These are phyloP conservation scores for Yarrowia sp. DNA, from an alignment of 805 yeast species.

Conservation along the genomic window DNA sequence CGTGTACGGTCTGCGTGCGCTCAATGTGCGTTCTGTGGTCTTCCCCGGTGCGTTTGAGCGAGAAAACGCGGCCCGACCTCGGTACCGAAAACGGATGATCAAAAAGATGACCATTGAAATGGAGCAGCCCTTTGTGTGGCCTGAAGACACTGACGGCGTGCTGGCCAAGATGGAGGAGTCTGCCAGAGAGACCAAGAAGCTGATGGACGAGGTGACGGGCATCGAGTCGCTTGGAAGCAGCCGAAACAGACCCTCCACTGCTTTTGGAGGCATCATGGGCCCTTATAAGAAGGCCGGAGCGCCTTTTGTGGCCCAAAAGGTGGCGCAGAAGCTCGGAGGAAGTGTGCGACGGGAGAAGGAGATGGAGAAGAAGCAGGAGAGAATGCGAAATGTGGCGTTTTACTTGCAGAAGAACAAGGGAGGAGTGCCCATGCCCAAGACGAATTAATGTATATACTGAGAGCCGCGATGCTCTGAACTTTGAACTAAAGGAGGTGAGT, in stretches of 20 bases:
- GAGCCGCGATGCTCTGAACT: too few species aligned
- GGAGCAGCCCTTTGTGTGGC: conserved; percentile 96
- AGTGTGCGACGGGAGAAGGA: conserved; percentile 46
- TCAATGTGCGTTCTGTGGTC: conserved; percentile 82
- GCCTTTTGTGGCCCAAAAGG: conserved; percentile 58
- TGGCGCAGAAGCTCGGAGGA: conserved; percentile 43
- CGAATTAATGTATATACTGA: conserved; percentile 12
- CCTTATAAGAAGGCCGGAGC: conserved; percentile 58
- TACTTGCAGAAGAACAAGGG: conserved; percentile 20
- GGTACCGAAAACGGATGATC: conserved; percentile 74
- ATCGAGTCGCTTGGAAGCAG: conserved; percentile 58
- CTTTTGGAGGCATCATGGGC: conserved; percentile 71
- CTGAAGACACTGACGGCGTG: conserved; percentile 43
- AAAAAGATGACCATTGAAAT: conserved; percentile 97
- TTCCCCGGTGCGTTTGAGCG: conserved; percentile 68
- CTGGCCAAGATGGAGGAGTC: conserved; percentile 37
- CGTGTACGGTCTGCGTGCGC: conserved; percentile 84
- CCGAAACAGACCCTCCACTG: conserved; percentile 59
- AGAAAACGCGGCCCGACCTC: conserved; percentile 57
- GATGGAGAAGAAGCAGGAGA: conserved; percentile 29
- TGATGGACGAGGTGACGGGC: conserved; percentile 50
- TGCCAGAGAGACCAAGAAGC: conserved; percentile 50
- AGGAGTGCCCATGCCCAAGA: conserved; percentile 23
- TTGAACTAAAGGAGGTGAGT: too few species aligned
- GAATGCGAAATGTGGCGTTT: conserved; percentile 17